Evolutionary conservation across 352 stramenopile genomes (phyloP), one percentile per base, ranked within the genome.

Genomic region (Aphanomyces astaci): DNA sequence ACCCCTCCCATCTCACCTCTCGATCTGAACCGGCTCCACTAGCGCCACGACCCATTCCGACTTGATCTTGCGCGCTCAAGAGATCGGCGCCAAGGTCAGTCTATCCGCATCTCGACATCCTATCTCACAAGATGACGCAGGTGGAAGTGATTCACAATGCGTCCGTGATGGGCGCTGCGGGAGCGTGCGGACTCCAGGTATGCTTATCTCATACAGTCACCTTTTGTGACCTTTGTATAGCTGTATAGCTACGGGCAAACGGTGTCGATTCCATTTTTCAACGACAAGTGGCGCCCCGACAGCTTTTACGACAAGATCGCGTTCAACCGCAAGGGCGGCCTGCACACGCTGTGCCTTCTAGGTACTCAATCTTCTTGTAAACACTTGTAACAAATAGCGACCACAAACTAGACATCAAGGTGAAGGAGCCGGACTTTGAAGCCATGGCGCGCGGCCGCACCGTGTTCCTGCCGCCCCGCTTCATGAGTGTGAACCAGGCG

Each of bases 231-330:
- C 32, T 0, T 49, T 11, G 39, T 40, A 48, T 70, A 70, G 71
- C 84, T 99, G 11, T 99, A 99, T 80, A 97, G 94, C 54, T 99
- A 98, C 80, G 96, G 97, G 22, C 94, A 99, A 70, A 99, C 96
- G 1, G 91, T 99, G 45, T 98, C 95, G 57, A 98, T 99, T 71
- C 96, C 95, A 43, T 98, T 98, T 73, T 99, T 98, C 80, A 82
- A 89, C 52, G 92, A 92, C 1, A 79, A 96, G 64, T 99, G 96
- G 96, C 92, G 91, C 43, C 97, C 96, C 22, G 95, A 96, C 63
- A 98, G 88, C 69, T 99, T 99, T 74, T 98, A 99, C 81, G 91
- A 98, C 56, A 98, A 99, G 80, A 98, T 99, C 66, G 76, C 87
- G 76, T 97, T 97, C 81, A 99, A 99, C 81, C 80, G 80, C 33